These are phyloP conservation scores for Leccinum disarticulatum DNA, from an alignment of 768 basidiomycete genomes.

Conservation along the genomic window DNA sequence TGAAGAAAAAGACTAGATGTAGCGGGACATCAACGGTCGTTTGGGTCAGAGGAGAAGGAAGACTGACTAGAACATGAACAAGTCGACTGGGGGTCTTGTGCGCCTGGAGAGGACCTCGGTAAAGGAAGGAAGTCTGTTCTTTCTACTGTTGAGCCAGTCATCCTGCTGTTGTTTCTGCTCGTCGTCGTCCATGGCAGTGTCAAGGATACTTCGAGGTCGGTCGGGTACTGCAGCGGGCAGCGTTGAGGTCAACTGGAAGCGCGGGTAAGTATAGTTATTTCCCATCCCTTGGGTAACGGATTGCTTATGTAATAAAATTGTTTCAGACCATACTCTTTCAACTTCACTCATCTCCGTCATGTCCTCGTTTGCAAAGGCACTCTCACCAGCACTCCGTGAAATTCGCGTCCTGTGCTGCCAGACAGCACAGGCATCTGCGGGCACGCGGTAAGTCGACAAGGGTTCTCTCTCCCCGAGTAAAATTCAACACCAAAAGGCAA, in stretches of 20 bases:
- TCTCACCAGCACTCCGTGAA: slow-evolving; percentile 79
- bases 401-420: slow-evolving; percentile 82
- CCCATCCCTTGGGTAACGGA: slow-evolving; percentile 10
- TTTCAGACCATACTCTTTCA: not conserved
- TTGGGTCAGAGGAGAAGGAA: not conserved
- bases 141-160: slow-evolving; percentile 70
- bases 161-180: slow-evolving; percentile 57
- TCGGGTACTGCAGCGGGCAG: slow-evolving; percentile 18
- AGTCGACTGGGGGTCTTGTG: slow-evolving; percentile 92
- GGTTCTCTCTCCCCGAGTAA: not conserved
- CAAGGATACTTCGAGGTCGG: slow-evolving; percentile 7
- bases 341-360: slow-evolving; percentile 38
- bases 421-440: slow-evolving; percentile 70
- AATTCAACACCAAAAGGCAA: slow-evolving; percentile 48
- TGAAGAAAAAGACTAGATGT: slow-evolving; percentile 83
- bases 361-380: slow-evolving; percentile 66
- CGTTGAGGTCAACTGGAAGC: slow-evolving; percentile 20
- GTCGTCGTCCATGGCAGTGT: slow-evolving; percentile 51
- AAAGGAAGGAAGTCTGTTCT: slow-evolving; percentile 81
- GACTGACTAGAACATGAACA: slow-evolving; percentile 98
- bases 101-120: slow-evolving; percentile 88
- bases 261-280: slow-evolving; percentile 1
- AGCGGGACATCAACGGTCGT: slow-evolving; percentile 7
- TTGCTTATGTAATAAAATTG: slow-evolving; percentile 28
- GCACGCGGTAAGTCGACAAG: slow-evolving; percentile 60